Evolutionary conservation across 2,329 filamentous ascomycete genomes (phyloP), one percentile per base, ranked within the genome.

Genomic region (Drechslerella coelobrocha): DNA sequence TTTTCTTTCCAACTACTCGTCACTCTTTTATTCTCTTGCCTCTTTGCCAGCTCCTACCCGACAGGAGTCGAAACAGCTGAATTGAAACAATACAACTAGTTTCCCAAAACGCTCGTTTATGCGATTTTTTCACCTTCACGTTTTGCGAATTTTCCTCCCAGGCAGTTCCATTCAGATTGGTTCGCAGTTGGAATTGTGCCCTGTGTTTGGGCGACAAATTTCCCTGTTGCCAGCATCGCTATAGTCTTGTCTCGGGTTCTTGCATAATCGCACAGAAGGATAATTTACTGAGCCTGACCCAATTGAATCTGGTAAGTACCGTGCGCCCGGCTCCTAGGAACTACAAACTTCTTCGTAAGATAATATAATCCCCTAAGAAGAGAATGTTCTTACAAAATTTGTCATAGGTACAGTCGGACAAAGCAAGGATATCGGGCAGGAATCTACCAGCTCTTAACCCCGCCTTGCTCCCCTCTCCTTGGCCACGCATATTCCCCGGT

Each of bases 1-100:
- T 45, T 62, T 62, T 62, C 34, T 61, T 71, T 71, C 66, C 59
- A 71, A 63, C 66, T 71, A 63, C 24, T 63, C 24, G 66, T 55
- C 66, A 60, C 47, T 63, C 61, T 9, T 66, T 65, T 45, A 48
- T 52, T 37, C 60, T 61, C 52, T 56, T 56, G 56, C 51, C 52
- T 51, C 26, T 54, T 61, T 69, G 37, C 43, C 52, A n/a, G 50
- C 45, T 21, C 9, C 55, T 59, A 45, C 27, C 66, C 53, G 59
- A 48, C 31, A 55, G 34, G 55, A 45, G 39, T 56, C 59, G 66
- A 62, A 61, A 71, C 66, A 24, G 47, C 57, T 27, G 41, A 59
- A 52, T 71, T 57, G 53, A 63, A 71, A 59, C 59, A 63, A 19
- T 54, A 50, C 48, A 43, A 27, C 53, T 62, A 69, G 66, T 60